These are phyloP conservation scores for Coemansia sp. DNA, from an alignment of 192 early-diverging fungal species.

Conservation along the genomic window DNA sequence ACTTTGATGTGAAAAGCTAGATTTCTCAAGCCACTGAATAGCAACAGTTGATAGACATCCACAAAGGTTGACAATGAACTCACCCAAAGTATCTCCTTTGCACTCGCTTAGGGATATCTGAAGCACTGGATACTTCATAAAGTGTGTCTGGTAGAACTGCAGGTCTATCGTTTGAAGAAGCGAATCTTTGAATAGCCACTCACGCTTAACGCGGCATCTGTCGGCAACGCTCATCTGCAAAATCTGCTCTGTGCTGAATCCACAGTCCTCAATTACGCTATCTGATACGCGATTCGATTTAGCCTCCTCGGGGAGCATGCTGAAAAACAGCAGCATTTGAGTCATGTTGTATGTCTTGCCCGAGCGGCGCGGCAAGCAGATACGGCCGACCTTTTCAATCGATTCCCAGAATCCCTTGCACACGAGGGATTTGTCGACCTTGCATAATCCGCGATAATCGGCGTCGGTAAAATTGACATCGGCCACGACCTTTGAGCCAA, in stretches of 20 bases:
- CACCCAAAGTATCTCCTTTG: constrained; percentile 11
- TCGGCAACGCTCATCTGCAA: no score
- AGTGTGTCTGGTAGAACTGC: constrained; percentile 29
- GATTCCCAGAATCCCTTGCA: constrained; percentile 46
- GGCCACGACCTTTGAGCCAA: constrained; percentile 26
- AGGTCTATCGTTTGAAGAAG: constrained; percentile 25
- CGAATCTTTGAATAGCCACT: constrained; percentile 30
- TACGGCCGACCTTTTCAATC: constrained; percentile 22
- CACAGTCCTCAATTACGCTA: constrained; percentile 9
- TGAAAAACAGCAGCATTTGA: constrained; percentile 43
- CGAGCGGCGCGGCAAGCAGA: constrained; percentile 38
- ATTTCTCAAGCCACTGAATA: no score
- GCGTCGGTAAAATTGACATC: constrained; percentile 26
- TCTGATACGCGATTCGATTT: constrained; percentile 12
- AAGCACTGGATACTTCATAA: constrained; percentile 42
- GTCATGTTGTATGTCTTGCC: constrained; percentile 51
- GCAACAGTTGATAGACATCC: not conserved
- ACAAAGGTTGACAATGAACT: constrained; percentile 16
- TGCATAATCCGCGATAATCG: constrained; percentile 15
- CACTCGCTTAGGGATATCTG: constrained; percentile 26
- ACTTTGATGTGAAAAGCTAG: no score
- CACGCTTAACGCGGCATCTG: no score
- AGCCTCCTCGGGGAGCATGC: constrained; percentile 14
- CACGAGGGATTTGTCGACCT: constrained; percentile 44
- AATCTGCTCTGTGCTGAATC: no score